phyloP scores from a whole-genome alignment of 2,329 filamentous ascomycete genomes.

The Colletotrichum graminicola region DNA sequence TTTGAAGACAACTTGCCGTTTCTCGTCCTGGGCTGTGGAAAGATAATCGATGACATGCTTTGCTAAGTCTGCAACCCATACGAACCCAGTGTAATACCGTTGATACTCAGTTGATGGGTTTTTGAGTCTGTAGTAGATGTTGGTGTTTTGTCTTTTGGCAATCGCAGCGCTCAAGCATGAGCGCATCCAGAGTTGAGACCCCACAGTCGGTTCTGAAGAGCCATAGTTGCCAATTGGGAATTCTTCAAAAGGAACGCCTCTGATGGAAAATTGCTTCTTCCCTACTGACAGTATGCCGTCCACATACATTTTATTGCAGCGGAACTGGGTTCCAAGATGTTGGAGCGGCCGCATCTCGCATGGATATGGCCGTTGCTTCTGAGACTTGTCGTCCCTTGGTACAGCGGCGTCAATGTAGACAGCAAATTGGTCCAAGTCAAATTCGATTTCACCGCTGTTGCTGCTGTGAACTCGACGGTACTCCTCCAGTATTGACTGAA shows the following conservation, averaged over 20 bases:
- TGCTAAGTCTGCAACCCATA: slow-evolving; percentile 77
- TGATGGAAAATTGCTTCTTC: slow-evolving; percentile 61
- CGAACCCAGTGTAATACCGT: slow-evolving; percentile 71
- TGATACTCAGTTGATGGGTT: slow-evolving; percentile 70
- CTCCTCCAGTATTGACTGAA: slow-evolving; percentile 49
- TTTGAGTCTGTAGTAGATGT: slow-evolving; percentile 74
- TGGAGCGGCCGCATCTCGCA: slow-evolving; percentile 69
- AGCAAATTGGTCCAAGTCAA: slow-evolving; percentile 69
- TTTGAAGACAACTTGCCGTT: slow-evolving; percentile 59
- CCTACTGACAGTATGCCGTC: slow-evolving; percentile 70
- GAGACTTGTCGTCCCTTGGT: slow-evolving; percentile 42
- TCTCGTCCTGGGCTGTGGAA: slow-evolving; percentile 46
- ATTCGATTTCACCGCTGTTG: slow-evolving; percentile 54
- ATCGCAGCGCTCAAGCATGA: slow-evolving; percentile 59
- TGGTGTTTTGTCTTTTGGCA: slow-evolving; percentile 22
- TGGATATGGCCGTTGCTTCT: slow-evolving; percentile 36
- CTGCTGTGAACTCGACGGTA: slow-evolving; percentile 32
- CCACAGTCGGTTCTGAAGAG: slow-evolving; percentile 58
- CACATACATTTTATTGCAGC: slow-evolving; percentile 61
- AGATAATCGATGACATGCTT: slow-evolving; percentile 81
- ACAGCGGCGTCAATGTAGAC: slow-evolving; percentile 61
- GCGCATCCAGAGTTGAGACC: slow-evolving; percentile 72
- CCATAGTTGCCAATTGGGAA: slow-evolving; percentile 78
- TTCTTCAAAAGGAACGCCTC: slow-evolving; percentile 66
- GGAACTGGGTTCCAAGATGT: slow-evolving; percentile 56